Percentiles rank a stretch among this genome's conserved stretches.
Evolutionary conservation across 116 monocot genomes (phyloP).

Genomic region (Trichopus zeylanicus): DNA sequence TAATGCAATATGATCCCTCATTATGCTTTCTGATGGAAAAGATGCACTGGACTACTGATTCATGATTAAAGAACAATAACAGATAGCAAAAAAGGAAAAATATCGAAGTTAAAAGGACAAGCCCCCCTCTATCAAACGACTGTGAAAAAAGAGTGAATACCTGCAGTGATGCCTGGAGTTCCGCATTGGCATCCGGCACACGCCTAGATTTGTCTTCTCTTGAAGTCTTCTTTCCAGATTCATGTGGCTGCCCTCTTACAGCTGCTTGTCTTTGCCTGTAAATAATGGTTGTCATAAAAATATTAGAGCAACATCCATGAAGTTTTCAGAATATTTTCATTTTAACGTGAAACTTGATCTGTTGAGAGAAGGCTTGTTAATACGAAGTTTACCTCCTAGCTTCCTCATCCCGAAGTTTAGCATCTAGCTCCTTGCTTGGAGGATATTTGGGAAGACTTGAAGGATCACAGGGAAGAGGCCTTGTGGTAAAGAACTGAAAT

Average conservation of each 20-base stretch:
- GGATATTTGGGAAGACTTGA: conserved; percentile 70
- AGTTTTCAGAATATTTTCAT: too few relatives aligned
- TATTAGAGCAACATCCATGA: too few relatives aligned
- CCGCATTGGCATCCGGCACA: conserved; percentile 28
- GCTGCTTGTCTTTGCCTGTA: conserved; percentile 50
- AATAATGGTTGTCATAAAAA: not conserved
- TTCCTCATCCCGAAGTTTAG: conserved; percentile 60
- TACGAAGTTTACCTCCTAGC: conserved; percentile 41
- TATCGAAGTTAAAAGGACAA: not conserved
- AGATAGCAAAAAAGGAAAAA: too few relatives aligned
- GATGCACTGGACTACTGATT: too few relatives aligned
- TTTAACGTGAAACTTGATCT: too few relatives aligned
- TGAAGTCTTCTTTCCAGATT: conserved; percentile 25
- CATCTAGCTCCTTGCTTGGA: conserved; percentile 82
- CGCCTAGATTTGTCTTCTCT: conserved; percentile 19
- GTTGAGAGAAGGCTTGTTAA: too few relatives aligned
- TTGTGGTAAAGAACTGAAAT: conserved; percentile 56
- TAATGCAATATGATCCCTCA: not conserved
- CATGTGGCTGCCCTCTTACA: conserved; percentile 23
- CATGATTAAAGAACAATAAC: too few relatives aligned
- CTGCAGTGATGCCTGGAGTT: conserved; percentile 25
- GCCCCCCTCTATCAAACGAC: not conserved
- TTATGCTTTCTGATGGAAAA: too few relatives aligned
- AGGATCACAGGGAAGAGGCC: conserved; percentile 66
- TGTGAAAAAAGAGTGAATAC: not conserved